phyloP scores from a whole-genome alignment of 2,329 filamentous ascomycete species.

The Macrophomina phaseolina region DNA sequence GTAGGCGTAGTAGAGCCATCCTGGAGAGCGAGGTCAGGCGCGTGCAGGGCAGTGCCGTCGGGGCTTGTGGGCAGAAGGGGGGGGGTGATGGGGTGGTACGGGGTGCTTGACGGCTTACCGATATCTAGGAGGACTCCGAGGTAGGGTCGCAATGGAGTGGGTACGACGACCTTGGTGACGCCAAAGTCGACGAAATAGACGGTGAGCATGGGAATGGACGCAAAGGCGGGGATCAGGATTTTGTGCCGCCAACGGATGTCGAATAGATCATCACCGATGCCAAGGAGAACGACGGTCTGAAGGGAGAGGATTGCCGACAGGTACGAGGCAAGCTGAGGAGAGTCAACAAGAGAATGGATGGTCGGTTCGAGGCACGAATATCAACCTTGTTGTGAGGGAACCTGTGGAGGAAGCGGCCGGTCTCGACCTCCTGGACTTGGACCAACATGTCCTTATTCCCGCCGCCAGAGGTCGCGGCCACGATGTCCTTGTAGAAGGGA shows the following conservation, averaged over 20 bases:
- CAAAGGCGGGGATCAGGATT: slow-evolving; percentile 94
- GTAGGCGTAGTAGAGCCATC: slow-evolving; percentile 82
- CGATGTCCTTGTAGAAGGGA: slow-evolving; percentile 97
- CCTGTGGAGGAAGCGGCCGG: slow-evolving; percentile 82
- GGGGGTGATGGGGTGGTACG: not conserved
- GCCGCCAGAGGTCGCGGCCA: slow-evolving; percentile 90
- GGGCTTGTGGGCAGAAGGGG: not conserved
- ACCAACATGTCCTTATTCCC: slow-evolving; percentile 88
- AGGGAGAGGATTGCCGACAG: slow-evolving; percentile 92
- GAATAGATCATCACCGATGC: slow-evolving; percentile 93
- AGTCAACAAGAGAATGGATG: slow-evolving; percentile 8
- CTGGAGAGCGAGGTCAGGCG: slow-evolving; percentile 32
- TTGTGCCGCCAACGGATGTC: slow-evolving; percentile 99
- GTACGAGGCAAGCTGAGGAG: slow-evolving; percentile 81
- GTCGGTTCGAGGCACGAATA: too few relatives aligned
- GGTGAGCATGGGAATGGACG: slow-evolving; percentile 89
- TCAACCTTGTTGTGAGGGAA: slow-evolving; percentile 89
- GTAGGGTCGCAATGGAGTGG: slow-evolving; percentile 81
- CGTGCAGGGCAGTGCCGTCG: not conserved
- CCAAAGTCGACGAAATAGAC: slow-evolving; percentile 99
- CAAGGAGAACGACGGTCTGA: slow-evolving; percentile 87
- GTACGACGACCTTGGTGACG: slow-evolving; percentile 93
- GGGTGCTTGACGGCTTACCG: slow-evolving; percentile 43
- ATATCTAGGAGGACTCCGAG: slow-evolving; percentile 86
- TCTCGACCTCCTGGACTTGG: slow-evolving; percentile 74